A percentile compares a stretch with the other conserved stretches of the same genome.
Conservation (phyloP, 352 stramenopile genomes). For the Salisapilia sapeloensis region DNA sequence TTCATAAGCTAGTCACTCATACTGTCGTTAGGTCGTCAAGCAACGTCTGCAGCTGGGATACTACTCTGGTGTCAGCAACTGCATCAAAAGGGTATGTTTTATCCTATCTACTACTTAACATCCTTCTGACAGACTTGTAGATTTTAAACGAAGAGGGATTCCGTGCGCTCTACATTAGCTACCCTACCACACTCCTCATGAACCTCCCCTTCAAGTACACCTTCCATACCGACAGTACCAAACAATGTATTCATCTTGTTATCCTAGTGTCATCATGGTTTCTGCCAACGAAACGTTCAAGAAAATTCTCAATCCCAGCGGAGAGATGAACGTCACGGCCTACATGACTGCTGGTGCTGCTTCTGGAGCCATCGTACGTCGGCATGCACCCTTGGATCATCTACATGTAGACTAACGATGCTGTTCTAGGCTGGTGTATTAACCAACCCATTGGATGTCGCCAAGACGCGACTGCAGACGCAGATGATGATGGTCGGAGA, state of each 20-base stretch:
- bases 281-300: slow-evolving; percentile 95
- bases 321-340: slow-evolving; percentile 75
- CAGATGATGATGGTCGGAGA: slow-evolving; percentile 65
- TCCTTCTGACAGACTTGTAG: slow-evolving; percentile 6
- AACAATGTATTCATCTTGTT: background rate
- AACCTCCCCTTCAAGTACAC: slow-evolving; percentile 93
- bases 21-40: slow-evolving; percentile 84
- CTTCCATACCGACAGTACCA: background rate
- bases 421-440: slow-evolving; percentile 42
- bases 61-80: slow-evolving; percentile 87
- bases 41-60: slow-evolving; percentile 98
- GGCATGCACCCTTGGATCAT: background rate
- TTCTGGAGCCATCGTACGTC: slow-evolving; percentile 84
- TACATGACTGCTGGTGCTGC: slow-evolving; percentile 87
- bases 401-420: background rate
- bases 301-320: slow-evolving; percentile 83
- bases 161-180: slow-evolving; percentile 85
- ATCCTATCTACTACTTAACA: no score
- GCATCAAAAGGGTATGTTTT: slow-evolving; percentile 56
- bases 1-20: background rate
- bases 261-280: slow-evolving; percentile 92
- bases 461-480: slow-evolving; percentile 96
- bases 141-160: slow-evolving; percentile 63
- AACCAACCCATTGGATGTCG: slow-evolving; percentile 96
- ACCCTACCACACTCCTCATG: slow-evolving; percentile 96